Base-by-base conservation (phyloP, 2,329 filamentous ascomycete species). In the Fusarium heterosporum region DNA sequence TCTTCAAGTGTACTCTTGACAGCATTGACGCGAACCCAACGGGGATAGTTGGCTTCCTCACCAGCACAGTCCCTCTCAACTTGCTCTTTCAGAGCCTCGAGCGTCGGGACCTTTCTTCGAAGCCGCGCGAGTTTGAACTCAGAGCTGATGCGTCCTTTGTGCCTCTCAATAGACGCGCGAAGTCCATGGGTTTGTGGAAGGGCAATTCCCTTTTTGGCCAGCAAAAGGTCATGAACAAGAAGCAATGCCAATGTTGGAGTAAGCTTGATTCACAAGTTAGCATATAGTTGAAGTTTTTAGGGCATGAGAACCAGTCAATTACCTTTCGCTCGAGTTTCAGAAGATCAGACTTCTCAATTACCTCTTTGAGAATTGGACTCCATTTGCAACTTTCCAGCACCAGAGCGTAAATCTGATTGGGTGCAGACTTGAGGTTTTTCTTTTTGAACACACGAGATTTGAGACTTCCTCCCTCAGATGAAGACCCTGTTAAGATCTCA, bases 21-120 rank as follows among this genome's bases (percentile, higher is more conserved):
- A 1, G 89, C 88, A 75, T 98, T 99, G 64, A 98, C 84, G 3
- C 96, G 88, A 39, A 97, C 88, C 96, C 96, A 99, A 53, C 96
- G 88, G n/a, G 93, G 94, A 74, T 95, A 91, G 39, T 81, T 80
- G 32, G 84, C 79, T 62, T 85, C 81, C 26, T 83, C 80, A 8
- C 84, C 80, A 9, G 80, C 80, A 19, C 83, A 82, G 30, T 80
- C 76, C 42, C 78, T 75, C 58, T 88, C 83, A 51, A 93, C 79
- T 57, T 86, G 81, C 26, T 83, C 81, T 41, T 84, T 85, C 53
- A 97, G 83, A 1, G 85, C 85, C 4, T 91, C 88, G 1, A 96
- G 66, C 0, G 91, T 88, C 0, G 89, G 81, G 52, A 90, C 89
- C 39, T 89, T 91, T 54, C 90, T 85, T 9, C 90, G 85, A 57